Conservation (phyloP, 2,329 filamentous ascomycete species). For the Trichoderma citrinoviride region DNA sequence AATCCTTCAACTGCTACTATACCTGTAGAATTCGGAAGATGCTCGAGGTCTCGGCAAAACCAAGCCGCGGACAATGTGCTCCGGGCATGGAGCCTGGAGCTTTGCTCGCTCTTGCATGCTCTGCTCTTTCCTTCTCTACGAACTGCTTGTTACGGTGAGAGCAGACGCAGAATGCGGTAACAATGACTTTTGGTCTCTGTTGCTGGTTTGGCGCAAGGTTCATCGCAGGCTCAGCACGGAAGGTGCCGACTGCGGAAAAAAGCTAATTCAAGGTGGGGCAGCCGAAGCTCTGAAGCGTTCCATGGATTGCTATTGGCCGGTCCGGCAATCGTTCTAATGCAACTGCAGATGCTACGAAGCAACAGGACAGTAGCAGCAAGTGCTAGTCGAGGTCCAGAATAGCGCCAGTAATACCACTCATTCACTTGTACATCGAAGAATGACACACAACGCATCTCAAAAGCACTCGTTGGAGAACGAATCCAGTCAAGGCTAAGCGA, state of each 20-base stretch:
- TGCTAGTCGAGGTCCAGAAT: neutral
- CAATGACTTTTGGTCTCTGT: neutral
- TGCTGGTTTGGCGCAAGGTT: neutral
- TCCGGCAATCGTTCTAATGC: neutral
- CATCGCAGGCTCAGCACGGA: conserved; percentile 11
- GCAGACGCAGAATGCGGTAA: neutral
- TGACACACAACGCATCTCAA: neutral
- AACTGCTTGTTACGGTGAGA: neutral
- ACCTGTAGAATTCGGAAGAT: too few relatives aligned
- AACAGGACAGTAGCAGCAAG: neutral
- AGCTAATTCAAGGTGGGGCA: conserved; percentile 8
- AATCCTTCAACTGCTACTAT: neutral
- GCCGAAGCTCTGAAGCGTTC: conserved; percentile 4
- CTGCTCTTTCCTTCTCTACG: neutral
- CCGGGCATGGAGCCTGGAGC: neutral
- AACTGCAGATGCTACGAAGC: conserved; percentile 7
- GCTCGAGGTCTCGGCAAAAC: too few relatives aligned
- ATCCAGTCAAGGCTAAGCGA: neutral
- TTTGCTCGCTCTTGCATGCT: neutral
- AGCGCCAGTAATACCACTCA: neutral
- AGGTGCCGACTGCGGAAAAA: conserved; percentile 20
- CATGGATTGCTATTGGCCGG: conserved; percentile 1
- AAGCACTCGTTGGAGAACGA: neutral
- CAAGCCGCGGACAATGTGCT: neutral
- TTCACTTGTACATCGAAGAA: too few relatives aligned